A percentile compares a stretch with the other conserved stretches of the same genome.
Conservation (phyloP, 371 early-diverging fungal genomes). For the Mortierella sp. region DNA sequence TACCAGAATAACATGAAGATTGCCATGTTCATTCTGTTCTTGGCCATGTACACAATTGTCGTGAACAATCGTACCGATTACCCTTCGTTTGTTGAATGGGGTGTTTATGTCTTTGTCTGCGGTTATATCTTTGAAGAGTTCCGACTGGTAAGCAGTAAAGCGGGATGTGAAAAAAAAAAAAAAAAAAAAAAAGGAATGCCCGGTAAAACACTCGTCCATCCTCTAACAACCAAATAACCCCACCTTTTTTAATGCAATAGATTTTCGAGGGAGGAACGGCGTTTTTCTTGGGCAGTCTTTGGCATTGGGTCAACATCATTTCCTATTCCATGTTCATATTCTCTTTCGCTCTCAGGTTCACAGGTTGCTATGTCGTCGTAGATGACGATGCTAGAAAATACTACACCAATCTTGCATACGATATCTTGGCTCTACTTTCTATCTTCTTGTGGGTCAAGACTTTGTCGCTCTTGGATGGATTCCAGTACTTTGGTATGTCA, state of each 20-base stretch:
- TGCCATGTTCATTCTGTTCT: conserved; percentile 49
- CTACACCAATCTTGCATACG: conserved; percentile 47
- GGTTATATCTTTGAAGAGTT: conserved; percentile 58
- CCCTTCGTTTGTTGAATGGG: conserved; percentile 49
- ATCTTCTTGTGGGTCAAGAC: conserved; percentile 57
- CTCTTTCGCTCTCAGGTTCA: conserved; percentile 48
- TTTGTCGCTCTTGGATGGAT: conserved; percentile 50
- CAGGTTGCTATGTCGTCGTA: conserved; percentile 21
- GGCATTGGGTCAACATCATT: conserved; percentile 57
- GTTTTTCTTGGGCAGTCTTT: conserved; percentile 56
- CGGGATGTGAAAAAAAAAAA: neutral
- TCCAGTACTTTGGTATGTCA: conserved; percentile 52
- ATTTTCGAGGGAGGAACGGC: conserved; percentile 57
- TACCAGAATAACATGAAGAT: conserved; percentile 58
- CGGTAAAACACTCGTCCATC: neutral
- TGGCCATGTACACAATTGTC: conserved; percentile 51
- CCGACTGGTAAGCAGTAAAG: conserved; percentile 40
- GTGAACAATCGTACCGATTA: conserved; percentile 37
- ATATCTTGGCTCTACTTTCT: conserved; percentile 49
- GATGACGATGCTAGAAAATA: neutral
- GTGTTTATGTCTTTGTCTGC: conserved; percentile 46
- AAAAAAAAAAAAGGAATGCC: neutral
- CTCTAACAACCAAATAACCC: neutral
- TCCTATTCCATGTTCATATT: conserved; percentile 50
- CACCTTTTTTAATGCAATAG: conserved; percentile 16